Evolutionary conservation across 140 eudicot genomes (phyloP), one percentile per base, ranked within the genome.

Genomic region (Erigeron philadelphicus): DNA sequence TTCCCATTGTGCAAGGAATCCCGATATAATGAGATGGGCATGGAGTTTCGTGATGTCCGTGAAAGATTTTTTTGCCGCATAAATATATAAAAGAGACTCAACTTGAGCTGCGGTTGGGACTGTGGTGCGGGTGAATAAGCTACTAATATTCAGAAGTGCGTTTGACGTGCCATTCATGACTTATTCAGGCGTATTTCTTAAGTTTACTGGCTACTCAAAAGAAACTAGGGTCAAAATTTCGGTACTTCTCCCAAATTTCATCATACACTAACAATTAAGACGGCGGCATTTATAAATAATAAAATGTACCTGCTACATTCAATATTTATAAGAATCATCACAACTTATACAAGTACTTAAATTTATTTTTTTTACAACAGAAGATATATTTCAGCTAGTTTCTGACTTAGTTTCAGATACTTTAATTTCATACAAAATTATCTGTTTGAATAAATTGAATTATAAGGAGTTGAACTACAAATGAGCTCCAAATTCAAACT

Each of bases 31-130:
- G 79, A 74, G 62, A 75, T n/a, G 73, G 21, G 86, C 90, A 55
- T 88, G 95, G 25, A 88, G 79, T 54, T 77, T 67, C 60, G 78
- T 79, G 78, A 85, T 86, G 83, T 45, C 71, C 9, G 88, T 13
- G 63, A 84, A 75, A 64, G 84, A 76, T 75, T 88, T 86, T 70
- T 68, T 70, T 76, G 80, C 71, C 65, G 90, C 84, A 75, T 75
- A 87, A 23, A 59, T 77, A 81, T 80, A 60, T 9, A 87, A 35
- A 2, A 84, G 83, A 19, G 90, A 74, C 63, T 84, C 84, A 62
- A 77, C 69, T 74, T 82, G 79, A 7, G 76, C 16, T 40, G 60
- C 49, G 2, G 78, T 72, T 11, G 76, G 59, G 66, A 72, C 16
- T 23, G 74, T 76, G 41, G 83, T 62, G 53, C 81, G 72, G 8